phyloP scores from a whole-genome alignment of 768 basidiomycete genomes.

The Kwoniella botswanensis region DNA sequence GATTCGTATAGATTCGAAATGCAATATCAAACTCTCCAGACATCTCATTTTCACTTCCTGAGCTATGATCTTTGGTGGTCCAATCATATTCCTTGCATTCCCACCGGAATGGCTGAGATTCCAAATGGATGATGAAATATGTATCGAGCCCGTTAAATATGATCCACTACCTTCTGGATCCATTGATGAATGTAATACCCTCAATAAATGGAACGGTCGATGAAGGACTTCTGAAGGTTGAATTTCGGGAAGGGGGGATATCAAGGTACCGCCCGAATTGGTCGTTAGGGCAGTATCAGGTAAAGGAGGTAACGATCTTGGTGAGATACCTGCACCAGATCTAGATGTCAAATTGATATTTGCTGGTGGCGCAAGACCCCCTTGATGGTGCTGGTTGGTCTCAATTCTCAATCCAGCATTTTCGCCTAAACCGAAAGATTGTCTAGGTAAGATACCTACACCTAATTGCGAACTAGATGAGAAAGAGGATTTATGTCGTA shows the following conservation, averaged over 20 bases:
- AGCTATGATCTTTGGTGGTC: conserved; percentile 39
- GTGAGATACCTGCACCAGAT: neutral
- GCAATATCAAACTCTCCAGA: conserved; percentile 37
- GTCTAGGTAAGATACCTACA: conserved; percentile 6
- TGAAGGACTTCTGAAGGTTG: conserved; percentile 38
- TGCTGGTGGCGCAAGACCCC: conserved; percentile 24
- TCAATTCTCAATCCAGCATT: conserved; percentile 16
- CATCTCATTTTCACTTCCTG: conserved; percentile 44
- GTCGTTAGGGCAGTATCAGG: conserved; percentile 16
- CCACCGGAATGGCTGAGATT: conserved; percentile 12
- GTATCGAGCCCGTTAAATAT: conserved; percentile 44
- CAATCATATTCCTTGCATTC: conserved; percentile 4
- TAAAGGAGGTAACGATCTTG: conserved; percentile 29
- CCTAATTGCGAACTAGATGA: conserved; percentile 20
- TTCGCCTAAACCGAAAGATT: neutral
- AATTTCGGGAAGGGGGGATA: conserved; percentile 49
- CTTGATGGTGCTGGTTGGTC: conserved; percentile 1
- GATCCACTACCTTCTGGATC: conserved; percentile 36
- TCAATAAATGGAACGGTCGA: conserved; percentile 50
- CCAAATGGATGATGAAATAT: conserved; percentile 48
- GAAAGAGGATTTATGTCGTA: conserved; percentile 25
- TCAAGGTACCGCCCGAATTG: conserved; percentile 15
- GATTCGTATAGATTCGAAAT: conserved; percentile 34
- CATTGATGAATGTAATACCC: conserved; percentile 40
- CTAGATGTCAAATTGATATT: conserved; percentile 6